Evolutionary conservation across 164 flowering plant genomes (phyloP), one percentile per base, ranked within the genome.

Genomic region (Houttuynia cordata): DNA sequence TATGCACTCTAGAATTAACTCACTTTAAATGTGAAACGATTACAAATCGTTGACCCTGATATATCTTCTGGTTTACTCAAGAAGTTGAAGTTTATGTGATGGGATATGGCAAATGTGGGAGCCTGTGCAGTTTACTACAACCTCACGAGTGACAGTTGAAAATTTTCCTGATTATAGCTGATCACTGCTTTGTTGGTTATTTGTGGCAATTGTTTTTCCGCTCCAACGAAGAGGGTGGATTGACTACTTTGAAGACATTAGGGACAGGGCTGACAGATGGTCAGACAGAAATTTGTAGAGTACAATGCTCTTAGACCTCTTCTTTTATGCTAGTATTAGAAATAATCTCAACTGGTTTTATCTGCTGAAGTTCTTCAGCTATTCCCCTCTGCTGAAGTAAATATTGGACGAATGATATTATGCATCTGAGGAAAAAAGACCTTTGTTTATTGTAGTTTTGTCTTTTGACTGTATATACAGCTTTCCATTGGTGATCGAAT

Each of bases 1-100:
- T 93, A 88, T 72, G 97, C 96, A 41, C 83, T 93, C n/a, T 93
- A 79, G 62, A 45, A 8, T 45, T 30, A 2, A 30, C 37, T 2
- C 37, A 45, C 12, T 12, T 45, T 45, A 17, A 45, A 45, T 45
- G 17, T 45, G 49, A 45, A 45, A 45, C 17, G 49, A 3, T 45
- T 12, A 45, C 14, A 12, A 12, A 17, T 45, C 49, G n/a, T 45
- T 12, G 1, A 45, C 13, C 14, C n/a, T 30, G 2, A 30, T 30
- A 2, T 30, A 30, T 30, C 49, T 45, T 45, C 49, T 12, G 17
- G 49, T 45, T 45, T 45, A 45, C 17, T 45, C 49, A 12, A 12
- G 49, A 45, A 45, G 49, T 45, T 45, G 49, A 12, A 45, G 13
- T 45, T 30, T 30, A 7, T 45, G 14, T 45, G n/a, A 8, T 45